Conservation (phyloP, 2,329 filamentous ascomycete species). For the Exophiala oligosperma region DNA sequence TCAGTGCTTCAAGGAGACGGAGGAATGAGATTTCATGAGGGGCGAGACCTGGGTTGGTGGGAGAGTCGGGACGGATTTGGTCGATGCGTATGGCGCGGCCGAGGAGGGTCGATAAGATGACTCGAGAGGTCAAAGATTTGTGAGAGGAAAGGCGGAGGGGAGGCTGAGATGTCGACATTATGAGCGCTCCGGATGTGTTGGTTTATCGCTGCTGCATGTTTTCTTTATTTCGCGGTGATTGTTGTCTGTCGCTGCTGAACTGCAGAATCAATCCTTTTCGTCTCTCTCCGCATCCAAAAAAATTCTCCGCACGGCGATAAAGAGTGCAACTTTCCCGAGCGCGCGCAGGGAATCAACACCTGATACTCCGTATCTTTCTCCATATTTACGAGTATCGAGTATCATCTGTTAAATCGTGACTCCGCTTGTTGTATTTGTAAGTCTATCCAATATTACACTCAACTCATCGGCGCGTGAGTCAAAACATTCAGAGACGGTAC, state of each 20-base stretch:
- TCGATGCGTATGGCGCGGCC: constrained; percentile 88
- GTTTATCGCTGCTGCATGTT: background rate
- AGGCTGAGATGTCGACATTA: constrained; percentile 46
- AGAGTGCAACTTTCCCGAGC: background rate
- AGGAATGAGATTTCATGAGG: constrained; percentile 94
- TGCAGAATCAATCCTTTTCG: background rate
- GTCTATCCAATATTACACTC: background rate
- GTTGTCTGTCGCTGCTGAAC: no score
- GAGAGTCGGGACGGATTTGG: constrained; percentile 84
- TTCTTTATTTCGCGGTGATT: no score
- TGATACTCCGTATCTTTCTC: background rate
- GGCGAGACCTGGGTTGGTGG: constrained; percentile 82
- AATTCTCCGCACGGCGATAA: constrained; percentile 10
- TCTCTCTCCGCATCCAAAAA: constrained; percentile 4
- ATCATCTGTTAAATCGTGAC: background rate
- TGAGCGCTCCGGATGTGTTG: background rate
- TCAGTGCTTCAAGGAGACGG: constrained; percentile 88
- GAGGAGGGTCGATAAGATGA: constrained; percentile 87
- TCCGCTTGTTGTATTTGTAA: constrained; percentile 1
- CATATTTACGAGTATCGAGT: background rate
- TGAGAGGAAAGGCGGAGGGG: constrained; percentile 79
- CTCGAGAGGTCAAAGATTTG: constrained; percentile 76
- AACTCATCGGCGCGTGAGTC: background rate
- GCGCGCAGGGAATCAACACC: background rate
- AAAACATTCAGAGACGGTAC: background rate